A percentile compares a stretch with the other conserved stretches of the same genome.
Conservation (phyloP, 176 grass and related monocot genomes). For the Aegilops longissima region DNA sequence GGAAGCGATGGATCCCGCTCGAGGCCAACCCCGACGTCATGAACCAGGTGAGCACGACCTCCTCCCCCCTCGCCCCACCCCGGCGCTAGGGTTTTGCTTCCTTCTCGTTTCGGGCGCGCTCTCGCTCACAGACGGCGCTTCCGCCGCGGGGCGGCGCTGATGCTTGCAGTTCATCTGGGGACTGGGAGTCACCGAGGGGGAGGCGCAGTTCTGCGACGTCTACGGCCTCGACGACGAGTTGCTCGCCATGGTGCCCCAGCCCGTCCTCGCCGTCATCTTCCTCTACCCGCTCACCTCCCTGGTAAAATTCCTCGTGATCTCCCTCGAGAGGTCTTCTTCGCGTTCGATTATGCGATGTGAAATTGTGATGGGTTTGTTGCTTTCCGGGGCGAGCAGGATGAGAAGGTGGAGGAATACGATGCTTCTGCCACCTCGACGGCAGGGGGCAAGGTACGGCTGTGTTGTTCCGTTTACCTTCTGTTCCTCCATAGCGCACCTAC, state of each 20-base stretch:
- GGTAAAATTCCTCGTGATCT: slow-evolving; percentile 24
- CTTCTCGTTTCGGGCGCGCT: not conserved
- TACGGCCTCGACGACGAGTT: slow-evolving; percentile 94
- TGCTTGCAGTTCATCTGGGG: slow-evolving; percentile 81
- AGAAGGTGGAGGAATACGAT: slow-evolving; percentile 29
- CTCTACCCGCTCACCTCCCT: slow-evolving; percentile 72
- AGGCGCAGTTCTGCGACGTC: slow-evolving; percentile 83
- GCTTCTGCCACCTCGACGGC: slow-evolving; percentile 15
- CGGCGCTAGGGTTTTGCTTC: slow-evolving; percentile 26
- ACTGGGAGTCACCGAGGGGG: slow-evolving; percentile 65
- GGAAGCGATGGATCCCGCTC: slow-evolving; percentile 92
- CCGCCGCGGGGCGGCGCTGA: not conserved
- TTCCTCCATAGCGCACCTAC: not conserved
- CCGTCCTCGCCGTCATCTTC: slow-evolving; percentile 90
- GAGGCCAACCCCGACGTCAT: slow-evolving; percentile 98
- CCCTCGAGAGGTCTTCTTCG: not conserved
- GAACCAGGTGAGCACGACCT: slow-evolving; percentile 67
- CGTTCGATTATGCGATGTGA: not conserved
- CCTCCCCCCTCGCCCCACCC: not conserved
- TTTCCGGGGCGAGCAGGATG: slow-evolving; percentile 22
- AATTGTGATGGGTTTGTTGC: not conserved
- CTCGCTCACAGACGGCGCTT: not conserved
- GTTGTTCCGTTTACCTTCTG: not conserved
- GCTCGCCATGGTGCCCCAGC: slow-evolving; percentile 85
- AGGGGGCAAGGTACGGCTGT: slow-evolving; percentile 23